These are phyloP conservation scores for Raffaelea albimanens DNA, from an alignment of 2,329 filamentous ascomycete genomes.

Conservation along the genomic window DNA sequence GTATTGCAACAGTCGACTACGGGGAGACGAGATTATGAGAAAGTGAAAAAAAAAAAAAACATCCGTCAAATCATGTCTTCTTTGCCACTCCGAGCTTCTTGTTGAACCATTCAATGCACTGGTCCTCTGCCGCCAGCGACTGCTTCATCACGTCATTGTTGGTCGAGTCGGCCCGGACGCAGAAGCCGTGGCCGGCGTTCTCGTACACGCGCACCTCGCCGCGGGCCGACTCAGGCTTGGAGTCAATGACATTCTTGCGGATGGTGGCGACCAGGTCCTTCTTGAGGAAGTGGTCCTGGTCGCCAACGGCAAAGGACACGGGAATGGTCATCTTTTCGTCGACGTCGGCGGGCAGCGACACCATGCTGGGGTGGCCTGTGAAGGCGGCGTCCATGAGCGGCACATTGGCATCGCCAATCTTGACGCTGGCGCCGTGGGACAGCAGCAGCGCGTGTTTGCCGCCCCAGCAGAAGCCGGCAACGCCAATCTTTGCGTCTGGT, in stretches of 20 bases:
- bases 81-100: constrained; percentile 2
- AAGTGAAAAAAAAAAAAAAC: no score
- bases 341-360: constrained; percentile 37
- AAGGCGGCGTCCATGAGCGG: constrained; percentile 41
- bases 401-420: constrained; percentile 14
- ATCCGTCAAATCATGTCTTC: no score
- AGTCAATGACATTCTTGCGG: constrained; percentile 21
- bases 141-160: constrained; percentile 16
- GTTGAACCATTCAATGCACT: constrained; percentile 25
- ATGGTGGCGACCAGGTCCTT: constrained; percentile 22
- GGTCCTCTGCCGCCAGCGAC: constrained; percentile 22
- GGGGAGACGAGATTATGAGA: no score
- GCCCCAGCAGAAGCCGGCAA: constrained; percentile 56
- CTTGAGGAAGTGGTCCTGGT: constrained; percentile 31
- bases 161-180: constrained; percentile 22
- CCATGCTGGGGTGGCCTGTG: constrained; percentile 40
- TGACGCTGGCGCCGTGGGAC: constrained; percentile 20
- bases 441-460: constrained; percentile 45
- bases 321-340: constrained; percentile 34
- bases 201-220: constrained; percentile 28
- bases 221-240: constrained; percentile 19
- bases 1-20: no score
- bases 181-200: constrained; percentile 31
- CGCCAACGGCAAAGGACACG: constrained; percentile 35
- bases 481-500: constrained; percentile 29